Evolutionary conservation across 495 filamentous ascomycete species (phyloP), one percentile per base, ranked within the genome.

Genomic region (Aspergillus biplanus): DNA sequence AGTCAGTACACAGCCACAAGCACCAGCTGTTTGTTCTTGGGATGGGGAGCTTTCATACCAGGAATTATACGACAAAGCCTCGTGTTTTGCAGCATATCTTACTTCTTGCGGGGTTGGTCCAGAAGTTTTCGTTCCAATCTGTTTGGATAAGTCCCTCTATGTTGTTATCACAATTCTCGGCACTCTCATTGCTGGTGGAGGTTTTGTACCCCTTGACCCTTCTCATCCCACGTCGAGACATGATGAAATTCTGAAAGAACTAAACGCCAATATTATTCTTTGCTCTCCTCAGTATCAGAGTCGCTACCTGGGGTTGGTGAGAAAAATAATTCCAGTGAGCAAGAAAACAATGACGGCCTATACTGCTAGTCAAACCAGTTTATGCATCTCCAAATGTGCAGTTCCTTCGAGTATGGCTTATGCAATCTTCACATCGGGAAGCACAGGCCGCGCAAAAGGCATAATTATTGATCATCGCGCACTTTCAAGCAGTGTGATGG

Each of bases 191-290:
- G 84, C 85, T 42, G 86, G 86, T 6, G 83, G 82, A 52, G 85
- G 80, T 0, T 85, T 85, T 68, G 80, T 89, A 27, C 81, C 81
- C 1, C 68, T 91, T 4, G 87, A 90, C 68, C 82, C 84, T 12
- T 73, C 77, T 0, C 80, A 87, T 54, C 87, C 89, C 1, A 74
- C 77, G 55, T 63, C 75, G 6, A 69, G 79, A 33, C 78, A 80
- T 39, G 69, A 75, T 46, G 78, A 80, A 44, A 80, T 80, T 27
- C 50, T 80, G 4, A 67, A 63, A 6, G 75, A 80, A 52, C 69
- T 77, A n/a, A 68, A 75, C 3, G 76, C 77, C 2, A 71, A 66
- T 34, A 71, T 80, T 49, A 73, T 82, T 42, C 67, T 80, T 3
- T 81, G 76, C 55, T 76, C 77, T 12, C 74, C 76, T 4, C 68